Conservation (phyloP, 2,329 filamentous ascomycete genomes). For the Monilinia vaccinii-corymbosi region DNA sequence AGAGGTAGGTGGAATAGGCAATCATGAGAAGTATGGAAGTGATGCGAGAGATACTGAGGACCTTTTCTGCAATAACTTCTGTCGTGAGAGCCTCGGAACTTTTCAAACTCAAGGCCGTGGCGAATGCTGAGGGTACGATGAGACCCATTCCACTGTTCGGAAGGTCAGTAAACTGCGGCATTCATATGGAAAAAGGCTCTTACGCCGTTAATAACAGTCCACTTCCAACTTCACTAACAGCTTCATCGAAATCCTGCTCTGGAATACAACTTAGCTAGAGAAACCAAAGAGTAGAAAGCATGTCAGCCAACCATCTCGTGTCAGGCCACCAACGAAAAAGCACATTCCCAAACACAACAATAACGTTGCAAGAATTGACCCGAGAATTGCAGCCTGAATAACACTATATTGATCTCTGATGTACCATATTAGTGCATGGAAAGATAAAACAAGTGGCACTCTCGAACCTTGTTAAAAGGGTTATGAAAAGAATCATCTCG, state of each 20-base stretch:
- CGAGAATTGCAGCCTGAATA: slow-evolving; percentile 74
- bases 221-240: slow-evolving; percentile 69
- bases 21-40: slow-evolving; percentile 62
- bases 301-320: slow-evolving; percentile 37
- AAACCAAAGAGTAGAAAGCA: neutral
- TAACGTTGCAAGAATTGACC: slow-evolving; percentile 75
- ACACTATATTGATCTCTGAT: slow-evolving; percentile 47
- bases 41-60: slow-evolving; percentile 58
- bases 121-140: slow-evolving; percentile 38
- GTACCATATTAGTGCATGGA: neutral
- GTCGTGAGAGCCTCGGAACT: slow-evolving; percentile 22
- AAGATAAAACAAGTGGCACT: neutral
- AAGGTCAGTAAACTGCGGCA: slow-evolving; percentile 7
- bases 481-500: slow-evolving; percentile 76
- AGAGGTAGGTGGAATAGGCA: slow-evolving; percentile 58
- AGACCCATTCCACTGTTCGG: slow-evolving; percentile 38
- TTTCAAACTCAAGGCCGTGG: slow-evolving; percentile 31
- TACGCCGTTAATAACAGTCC: slow-evolving; percentile 70
- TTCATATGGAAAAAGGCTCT: slow-evolving; percentile 31
- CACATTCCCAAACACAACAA: slow-evolving; percentile 71
- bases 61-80: slow-evolving; percentile 39
- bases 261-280: neutral
- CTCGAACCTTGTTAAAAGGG: slow-evolving; percentile 45
- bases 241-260: slow-evolving; percentile 63
- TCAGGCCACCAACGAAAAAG: slow-evolving; percentile 68